Percentiles rank a stretch among this genome's conserved stretches.
Conservation (phyloP, 1,284 basidiomycete genomes). For the Tetrapyrgos nigripes region DNA sequence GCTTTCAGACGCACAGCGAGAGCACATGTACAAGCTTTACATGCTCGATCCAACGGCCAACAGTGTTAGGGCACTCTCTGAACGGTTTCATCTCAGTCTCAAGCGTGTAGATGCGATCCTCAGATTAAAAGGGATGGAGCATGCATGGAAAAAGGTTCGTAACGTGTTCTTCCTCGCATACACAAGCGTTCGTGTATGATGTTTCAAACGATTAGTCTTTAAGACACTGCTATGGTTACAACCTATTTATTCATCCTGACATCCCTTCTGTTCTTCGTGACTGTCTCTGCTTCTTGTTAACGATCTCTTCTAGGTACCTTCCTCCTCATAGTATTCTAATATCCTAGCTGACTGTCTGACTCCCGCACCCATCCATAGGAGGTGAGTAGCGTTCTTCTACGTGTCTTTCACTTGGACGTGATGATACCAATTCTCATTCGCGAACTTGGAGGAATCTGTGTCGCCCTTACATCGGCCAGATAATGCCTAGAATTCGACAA, state of each 20-base stretch:
- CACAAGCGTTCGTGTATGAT: constrained; percentile 48
- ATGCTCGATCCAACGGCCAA: constrained; percentile 62
- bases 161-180: constrained; percentile 11
- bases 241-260: constrained; percentile 46
- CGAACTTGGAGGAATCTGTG: constrained; percentile 59
- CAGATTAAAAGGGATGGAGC: constrained; percentile 78
- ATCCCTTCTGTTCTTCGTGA: constrained; percentile 19
- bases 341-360: constrained; percentile 10
- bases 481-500: constrained; percentile 65
- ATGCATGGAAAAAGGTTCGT: constrained; percentile 73
- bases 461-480: constrained; percentile 64
- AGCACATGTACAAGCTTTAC: constrained; percentile 60
- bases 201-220: constrained; percentile 88
- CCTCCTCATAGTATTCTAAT: constrained; percentile 15
- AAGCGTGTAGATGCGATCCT: constrained; percentile 83
- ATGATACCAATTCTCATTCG: constrained; percentile 71
- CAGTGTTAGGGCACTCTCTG: constrained; percentile 65
- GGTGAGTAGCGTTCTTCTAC: constrained; percentile 50
- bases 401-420: constrained; percentile 30
- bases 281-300: constrained; percentile 25
- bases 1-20: constrained; percentile 65
- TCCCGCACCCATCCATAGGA: constrained; percentile 40
- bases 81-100: constrained; percentile 67
- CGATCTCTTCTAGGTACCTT: constrained; percentile 14
- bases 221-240: constrained; percentile 77